Percentiles rank a stretch among this genome's conserved stretches.
Evolutionary conservation across 1,284 basidiomycete genomes (phyloP).

Genomic region (Austroboletus niveus): DNA sequence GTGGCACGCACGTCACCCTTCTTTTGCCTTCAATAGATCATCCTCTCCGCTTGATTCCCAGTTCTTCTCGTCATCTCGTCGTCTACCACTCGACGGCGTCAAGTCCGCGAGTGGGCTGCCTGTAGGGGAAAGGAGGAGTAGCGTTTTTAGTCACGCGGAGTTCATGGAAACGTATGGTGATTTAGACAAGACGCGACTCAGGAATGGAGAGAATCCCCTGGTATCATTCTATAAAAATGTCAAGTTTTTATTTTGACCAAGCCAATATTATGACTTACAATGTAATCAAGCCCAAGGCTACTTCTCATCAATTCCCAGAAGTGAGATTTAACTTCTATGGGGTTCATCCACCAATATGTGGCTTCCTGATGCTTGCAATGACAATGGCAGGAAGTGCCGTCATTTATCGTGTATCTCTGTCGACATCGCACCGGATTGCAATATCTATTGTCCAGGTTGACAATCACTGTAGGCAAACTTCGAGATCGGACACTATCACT

Average conservation of each 20-base stretch:
- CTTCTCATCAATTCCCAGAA: too few relatives aligned
- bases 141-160: conserved; percentile 80
- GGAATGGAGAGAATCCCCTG: conserved; percentile 86
- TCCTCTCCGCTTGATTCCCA: conserved; percentile 53
- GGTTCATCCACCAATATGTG: too few relatives aligned
- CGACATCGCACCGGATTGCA: too few relatives aligned
- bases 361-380: too few relatives aligned
- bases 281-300: too few relatives aligned
- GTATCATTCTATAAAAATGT: conserved; percentile 88
- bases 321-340: too few relatives aligned
- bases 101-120: conserved; percentile 72
- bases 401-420: too few relatives aligned
- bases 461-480: too few relatives aligned
- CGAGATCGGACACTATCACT: too few relatives aligned
- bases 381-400: too few relatives aligned
- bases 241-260: conserved; percentile 70
- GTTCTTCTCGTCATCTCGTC: conserved; percentile 65
- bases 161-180: conserved; percentile 85
- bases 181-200: conserved; percentile 58
- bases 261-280: too few relatives aligned
- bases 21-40: conserved; percentile 44
- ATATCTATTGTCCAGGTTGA: too few relatives aligned
- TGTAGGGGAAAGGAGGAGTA: conserved; percentile 76
- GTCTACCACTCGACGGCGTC: conserved; percentile 64
- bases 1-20: conserved; percentile 43